A percentile compares a stretch with the other conserved stretches of the same genome.
Conservation (phyloP, 148 eudicot genomes). For the Diospyros kaki region DNA sequence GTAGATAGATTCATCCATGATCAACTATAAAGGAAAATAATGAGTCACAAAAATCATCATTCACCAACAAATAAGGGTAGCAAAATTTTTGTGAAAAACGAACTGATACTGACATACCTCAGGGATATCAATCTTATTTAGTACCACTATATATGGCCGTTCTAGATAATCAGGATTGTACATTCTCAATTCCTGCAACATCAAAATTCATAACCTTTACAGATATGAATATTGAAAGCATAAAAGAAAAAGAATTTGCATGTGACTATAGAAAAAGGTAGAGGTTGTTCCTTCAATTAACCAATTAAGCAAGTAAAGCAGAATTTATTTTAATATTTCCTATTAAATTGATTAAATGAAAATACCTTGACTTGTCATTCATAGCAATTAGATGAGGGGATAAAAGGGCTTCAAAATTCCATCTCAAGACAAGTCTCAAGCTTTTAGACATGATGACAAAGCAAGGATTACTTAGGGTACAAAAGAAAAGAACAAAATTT, state of each 20-base stretch:
- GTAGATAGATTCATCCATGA: no score
- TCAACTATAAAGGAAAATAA: no score
- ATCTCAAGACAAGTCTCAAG: not conserved
- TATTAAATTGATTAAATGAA: not conserved
- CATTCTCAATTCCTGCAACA: conserved; percentile 79
- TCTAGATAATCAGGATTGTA: conserved; percentile 97
- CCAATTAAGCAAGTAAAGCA: conserved; percentile 3
- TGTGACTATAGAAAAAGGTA: not conserved
- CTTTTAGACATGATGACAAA: not conserved
- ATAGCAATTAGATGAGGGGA: not conserved
- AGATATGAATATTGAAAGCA: conserved; percentile 2
- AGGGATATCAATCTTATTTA: conserved; percentile 89
- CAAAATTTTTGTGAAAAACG: not conserved
- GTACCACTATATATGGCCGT: conserved; percentile 83
- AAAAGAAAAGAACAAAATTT: no score
- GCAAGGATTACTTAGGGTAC: no score
- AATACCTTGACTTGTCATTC: not conserved
- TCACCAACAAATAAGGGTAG: not conserved
- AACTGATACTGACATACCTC: conserved; percentile 41
- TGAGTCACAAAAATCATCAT: not conserved
- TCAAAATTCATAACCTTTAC: conserved; percentile 7
- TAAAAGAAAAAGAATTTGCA: conserved; percentile 6
- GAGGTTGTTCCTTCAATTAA: not conserved
- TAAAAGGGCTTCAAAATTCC: not conserved
- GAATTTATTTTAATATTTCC: not conserved